Evolutionary conservation across 345 rosid species (phyloP).

Genomic region (Salix purpurea): DNA sequence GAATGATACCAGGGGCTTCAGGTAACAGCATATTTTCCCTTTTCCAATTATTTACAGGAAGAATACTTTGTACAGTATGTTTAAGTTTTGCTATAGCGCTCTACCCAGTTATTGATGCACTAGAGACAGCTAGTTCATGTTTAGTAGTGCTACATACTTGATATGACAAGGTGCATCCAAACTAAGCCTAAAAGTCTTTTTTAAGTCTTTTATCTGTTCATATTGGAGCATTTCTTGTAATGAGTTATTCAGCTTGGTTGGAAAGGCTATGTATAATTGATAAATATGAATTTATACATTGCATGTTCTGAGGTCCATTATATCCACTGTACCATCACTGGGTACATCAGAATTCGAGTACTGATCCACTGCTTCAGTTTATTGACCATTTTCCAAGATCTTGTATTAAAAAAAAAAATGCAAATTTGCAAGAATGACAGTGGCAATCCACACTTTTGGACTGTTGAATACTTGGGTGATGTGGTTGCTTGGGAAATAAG

Average conservation of each 20-base stretch:
- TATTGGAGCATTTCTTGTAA: not conserved
- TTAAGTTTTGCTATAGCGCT: not conserved
- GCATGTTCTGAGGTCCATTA: not conserved
- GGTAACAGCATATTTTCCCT: conserved; percentile 39
- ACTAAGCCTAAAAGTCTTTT: not conserved
- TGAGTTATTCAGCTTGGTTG: not conserved
- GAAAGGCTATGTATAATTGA: not conserved
- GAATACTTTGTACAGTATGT: not conserved
- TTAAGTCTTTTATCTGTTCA: not conserved
- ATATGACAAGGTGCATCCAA: conserved; percentile 1
- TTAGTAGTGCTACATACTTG: not conserved
- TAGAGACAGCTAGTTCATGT: not conserved
- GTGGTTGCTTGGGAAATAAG: no score
- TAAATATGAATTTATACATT: not conserved
- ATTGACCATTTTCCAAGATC: not conserved
- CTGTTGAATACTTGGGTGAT: no score
- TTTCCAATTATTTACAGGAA: not conserved
- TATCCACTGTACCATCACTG: not conserved
- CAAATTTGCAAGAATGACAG: not conserved
- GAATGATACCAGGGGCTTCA: conserved; percentile 92
- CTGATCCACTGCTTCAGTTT: not conserved
- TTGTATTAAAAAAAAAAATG: not conserved
- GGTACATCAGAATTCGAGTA: not conserved
- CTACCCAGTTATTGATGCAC: not conserved
- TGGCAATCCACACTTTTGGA: no score